phyloP scores from a whole-genome alignment of 768 basidiomycete genomes.

The Russula earlei region DNA sequence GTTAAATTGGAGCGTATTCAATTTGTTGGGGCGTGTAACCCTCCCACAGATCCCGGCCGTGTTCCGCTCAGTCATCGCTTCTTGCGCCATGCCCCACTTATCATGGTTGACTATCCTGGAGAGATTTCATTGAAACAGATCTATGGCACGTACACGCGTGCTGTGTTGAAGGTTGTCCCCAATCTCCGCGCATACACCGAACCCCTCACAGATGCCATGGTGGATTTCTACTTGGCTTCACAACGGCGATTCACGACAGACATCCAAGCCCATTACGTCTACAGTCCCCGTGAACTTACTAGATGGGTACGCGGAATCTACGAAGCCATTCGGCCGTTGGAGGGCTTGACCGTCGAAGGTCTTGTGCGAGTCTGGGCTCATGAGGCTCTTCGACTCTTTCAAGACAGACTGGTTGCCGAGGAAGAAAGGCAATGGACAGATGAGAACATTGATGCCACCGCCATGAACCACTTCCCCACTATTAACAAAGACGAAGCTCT shows the following conservation, averaged over 20 bases:
- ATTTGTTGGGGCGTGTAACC: slow-evolving; percentile 98
- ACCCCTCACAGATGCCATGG: slow-evolving; percentile 96
- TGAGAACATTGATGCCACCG: slow-evolving; percentile 75
- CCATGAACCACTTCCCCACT: slow-evolving; percentile 87
- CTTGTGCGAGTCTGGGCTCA: slow-evolving; percentile 97
- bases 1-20: slow-evolving; percentile 98
- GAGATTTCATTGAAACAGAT: slow-evolving; percentile 96
- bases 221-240: slow-evolving; percentile 87
- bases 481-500: slow-evolving; percentile 84
- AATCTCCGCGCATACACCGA: slow-evolving; percentile 88
- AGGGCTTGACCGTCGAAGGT: slow-evolving; percentile 89
- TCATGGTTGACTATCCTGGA: slow-evolving; percentile 99
- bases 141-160: slow-evolving; percentile 96
- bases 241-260: slow-evolving; percentile 94
- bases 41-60: slow-evolving; percentile 97
- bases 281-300: slow-evolving; percentile 97
- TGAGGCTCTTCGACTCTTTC: slow-evolving; percentile 93
- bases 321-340: slow-evolving; percentile 90
- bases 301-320: slow-evolving; percentile 97
- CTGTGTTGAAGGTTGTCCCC: slow-evolving; percentile 90
- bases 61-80: slow-evolving; percentile 97
- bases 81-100: slow-evolving; percentile 90
- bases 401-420: slow-evolving; percentile 90
- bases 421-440: slow-evolving; percentile 95
- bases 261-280: slow-evolving; percentile 96